These are phyloP conservation scores for Tephrocybe sp. DNA, from an alignment of 768 basidiomycete genomes.

Conservation along the genomic window DNA sequence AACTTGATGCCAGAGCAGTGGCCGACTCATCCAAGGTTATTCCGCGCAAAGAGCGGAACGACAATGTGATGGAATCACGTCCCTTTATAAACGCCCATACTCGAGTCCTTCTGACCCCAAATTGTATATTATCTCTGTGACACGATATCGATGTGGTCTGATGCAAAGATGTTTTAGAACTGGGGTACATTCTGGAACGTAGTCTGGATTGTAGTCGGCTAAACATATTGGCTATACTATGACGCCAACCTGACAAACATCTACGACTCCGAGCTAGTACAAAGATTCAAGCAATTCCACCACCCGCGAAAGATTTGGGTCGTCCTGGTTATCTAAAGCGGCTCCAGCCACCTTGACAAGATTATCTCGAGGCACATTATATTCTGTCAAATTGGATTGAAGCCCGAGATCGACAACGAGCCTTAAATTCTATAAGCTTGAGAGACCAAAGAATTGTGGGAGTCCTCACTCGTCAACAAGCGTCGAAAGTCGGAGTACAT, in stretches of 20 bases:
- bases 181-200: constrained; percentile 12
- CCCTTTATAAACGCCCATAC: constrained; percentile 9
- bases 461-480: constrained; percentile 54
- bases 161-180: neutral
- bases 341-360: constrained; percentile 51
- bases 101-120: neutral
- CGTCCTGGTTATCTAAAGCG: constrained; percentile 43
- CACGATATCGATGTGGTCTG: constrained; percentile 1
- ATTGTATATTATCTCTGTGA: neutral
- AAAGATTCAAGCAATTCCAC: constrained; percentile 50
- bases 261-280: constrained; percentile 26
- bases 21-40: constrained; percentile 18
- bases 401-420: constrained; percentile 62
- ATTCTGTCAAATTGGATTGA: constrained; percentile 54
- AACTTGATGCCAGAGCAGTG: constrained; percentile 20
- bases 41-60: constrained; percentile 7
- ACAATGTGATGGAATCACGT: constrained; percentile 8
- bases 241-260: too few relatives aligned
- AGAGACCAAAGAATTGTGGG: neutral
- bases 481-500: constrained; percentile 51
- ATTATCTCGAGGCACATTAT: constrained; percentile 63
- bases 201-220: constrained; percentile 9
- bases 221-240: too few relatives aligned
- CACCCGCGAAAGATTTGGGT: constrained; percentile 39
- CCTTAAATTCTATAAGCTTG: constrained; percentile 29